Evolutionary conservation across 2,329 filamentous ascomycete species (phyloP).

Genomic region (Neurospora crassa): DNA sequence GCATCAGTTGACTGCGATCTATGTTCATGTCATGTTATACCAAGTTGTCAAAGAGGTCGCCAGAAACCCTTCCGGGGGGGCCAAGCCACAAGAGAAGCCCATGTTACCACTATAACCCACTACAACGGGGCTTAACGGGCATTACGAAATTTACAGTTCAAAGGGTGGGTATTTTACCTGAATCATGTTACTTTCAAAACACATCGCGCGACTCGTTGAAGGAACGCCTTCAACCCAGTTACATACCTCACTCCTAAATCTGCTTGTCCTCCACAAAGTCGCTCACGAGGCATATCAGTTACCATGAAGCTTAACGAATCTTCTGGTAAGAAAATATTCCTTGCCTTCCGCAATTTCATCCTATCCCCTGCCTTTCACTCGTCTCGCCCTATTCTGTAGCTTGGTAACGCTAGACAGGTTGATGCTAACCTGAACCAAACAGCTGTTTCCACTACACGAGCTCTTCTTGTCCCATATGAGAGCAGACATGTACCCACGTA

Average conservation of each 20-base stretch:
- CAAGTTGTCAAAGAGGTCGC: neutral
- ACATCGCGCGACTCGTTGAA: neutral
- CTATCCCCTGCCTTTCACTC: neutral
- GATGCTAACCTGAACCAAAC: neutral
- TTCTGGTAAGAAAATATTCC: slow-evolving; percentile 7
- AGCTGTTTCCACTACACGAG: slow-evolving; percentile 58
- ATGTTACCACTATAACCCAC: neutral
- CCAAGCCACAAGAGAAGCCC: neutral
- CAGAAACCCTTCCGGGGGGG: neutral
- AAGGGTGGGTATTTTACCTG: neutral
- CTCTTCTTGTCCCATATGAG: slow-evolving; percentile 78
- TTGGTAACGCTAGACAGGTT: neutral
- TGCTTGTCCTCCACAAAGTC: neutral
- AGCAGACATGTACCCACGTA: slow-evolving; percentile 73
- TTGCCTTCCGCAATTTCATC: neutral
- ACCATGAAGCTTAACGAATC: slow-evolving; percentile 18
- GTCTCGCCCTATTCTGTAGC: neutral
- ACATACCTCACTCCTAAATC: neutral
- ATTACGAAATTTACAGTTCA: neutral
- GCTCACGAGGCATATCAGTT: slow-evolving; percentile 1
- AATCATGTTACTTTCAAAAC: neutral
- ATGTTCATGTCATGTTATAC: neutral
- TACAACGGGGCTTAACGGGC: neutral
- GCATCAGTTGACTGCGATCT: neutral
- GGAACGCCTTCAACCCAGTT: neutral